Evolutionary conservation across 371 early-diverging fungal species (phyloP).

Genomic region (Batkoa obscura): DNA sequence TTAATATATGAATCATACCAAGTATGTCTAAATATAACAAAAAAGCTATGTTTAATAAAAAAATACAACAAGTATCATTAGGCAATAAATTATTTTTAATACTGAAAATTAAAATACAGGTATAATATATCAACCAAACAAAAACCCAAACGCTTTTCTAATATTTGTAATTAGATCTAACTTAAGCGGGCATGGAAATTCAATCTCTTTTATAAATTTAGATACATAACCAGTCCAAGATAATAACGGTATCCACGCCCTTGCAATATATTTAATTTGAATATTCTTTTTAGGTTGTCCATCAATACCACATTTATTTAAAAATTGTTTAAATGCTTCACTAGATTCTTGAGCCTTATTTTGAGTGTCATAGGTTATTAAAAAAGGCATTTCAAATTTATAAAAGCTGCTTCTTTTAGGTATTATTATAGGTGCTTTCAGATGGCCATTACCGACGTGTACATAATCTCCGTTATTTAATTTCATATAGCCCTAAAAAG

Average conservation of each 20-base stretch:
- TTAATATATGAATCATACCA: too few relatives aligned
- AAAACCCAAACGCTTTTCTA: constrained; percentile 16
- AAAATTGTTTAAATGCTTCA: not conserved
- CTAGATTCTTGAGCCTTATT: not conserved
- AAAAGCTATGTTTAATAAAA: too few relatives aligned
- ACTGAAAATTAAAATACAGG: too few relatives aligned
- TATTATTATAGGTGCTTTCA: not conserved
- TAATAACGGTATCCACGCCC: not conserved
- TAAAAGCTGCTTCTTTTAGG: not conserved
- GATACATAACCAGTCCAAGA: not conserved
- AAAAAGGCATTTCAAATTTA: not conserved
- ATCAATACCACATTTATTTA: not conserved
- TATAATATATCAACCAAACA: not conserved
- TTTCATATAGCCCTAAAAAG: not conserved
- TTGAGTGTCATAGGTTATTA: not conserved
- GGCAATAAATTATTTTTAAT: too few relatives aligned
- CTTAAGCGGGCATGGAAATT: not conserved
- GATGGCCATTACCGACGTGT: not conserved
- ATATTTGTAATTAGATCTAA: not conserved
- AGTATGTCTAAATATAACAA: too few relatives aligned
- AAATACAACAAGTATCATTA: too few relatives aligned
- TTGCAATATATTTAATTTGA: not conserved
- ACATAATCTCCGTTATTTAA: not conserved
- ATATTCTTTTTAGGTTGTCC: not conserved
- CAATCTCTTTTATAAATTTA: not conserved